Base-by-base conservation (phyloP, 2,329 filamentous ascomycete genomes). In the Calonectria naviculata region DNA sequence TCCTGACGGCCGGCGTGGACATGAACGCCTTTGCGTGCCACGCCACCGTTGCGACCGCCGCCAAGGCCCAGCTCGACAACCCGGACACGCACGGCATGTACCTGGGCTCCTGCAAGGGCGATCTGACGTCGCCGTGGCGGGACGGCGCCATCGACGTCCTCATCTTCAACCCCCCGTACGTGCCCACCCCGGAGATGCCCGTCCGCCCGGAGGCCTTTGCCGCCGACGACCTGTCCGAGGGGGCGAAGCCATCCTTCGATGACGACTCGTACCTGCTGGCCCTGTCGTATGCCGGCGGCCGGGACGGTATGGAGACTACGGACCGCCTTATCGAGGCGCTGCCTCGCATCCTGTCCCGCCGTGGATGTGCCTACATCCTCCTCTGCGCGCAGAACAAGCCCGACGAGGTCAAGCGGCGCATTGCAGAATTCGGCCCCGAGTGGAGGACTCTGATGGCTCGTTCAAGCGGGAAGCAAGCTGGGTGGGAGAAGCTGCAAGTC, bases 91-190 rank as follows among this genome's bases (percentile, higher is more conserved):
- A 83, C 63, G 88, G 85, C 4, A 77, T 84, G 10, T 94, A 93
- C 76, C 83, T 97, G 9, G 93, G 91, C 46, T 89, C 92, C 21
- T 81, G 93, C 29, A 91, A 91, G 70, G 92, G 90, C 2, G 94
- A 98, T 80, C 87, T 99, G 0, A 87, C 89, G 5, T 83, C 88
- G 3, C 85, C 92, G 0, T 84, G 97, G 46, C 87, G 89, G 9
- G 80, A 85, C 0, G 85, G 87, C 3, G 68, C 61, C 15, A 89
- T 97, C 6, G 97, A 99, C 80, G 89, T 99, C 13, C 88, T 99
- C 73, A 89, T 99, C 31, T 99, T 98, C 88, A 99, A 99, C 81
- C 97, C 97, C 65, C 97, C 97, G 0, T 99, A 99, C 81, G 97
- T 99, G 17, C 97, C 97, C 2, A 97, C 95, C 3, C 89, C 92